Evolutionary conservation across 176 grass and related monocot genomes (phyloP), one percentile per base, ranked within the genome.

Genomic region (Alopecurus myosuroides): DNA sequence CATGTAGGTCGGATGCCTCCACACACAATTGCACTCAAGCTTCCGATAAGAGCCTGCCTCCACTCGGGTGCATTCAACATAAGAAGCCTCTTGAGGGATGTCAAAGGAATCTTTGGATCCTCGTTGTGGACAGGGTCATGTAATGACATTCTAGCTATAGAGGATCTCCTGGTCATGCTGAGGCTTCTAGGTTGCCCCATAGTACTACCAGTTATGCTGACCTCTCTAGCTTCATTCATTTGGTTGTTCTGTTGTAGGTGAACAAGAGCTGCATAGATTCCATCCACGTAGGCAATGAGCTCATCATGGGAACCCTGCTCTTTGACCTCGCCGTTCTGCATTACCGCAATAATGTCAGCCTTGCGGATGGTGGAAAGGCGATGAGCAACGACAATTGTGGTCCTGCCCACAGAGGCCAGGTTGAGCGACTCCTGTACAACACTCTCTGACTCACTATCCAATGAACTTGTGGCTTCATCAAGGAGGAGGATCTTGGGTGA

Each of bases 401-500:
- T 95, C 20, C 93, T 74, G 5, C 96, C 96, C 53, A 98, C 76
- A 1, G 93, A 90, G 48, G 93, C 96, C 28, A 90, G 84, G 81
- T 98, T 93, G 75, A 98, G 93, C 2, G 96, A 93, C 37, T 95
- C 93, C 56, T 98, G 93, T 26, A 98, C 96, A 34, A 98, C 64
- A 57, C 69, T 89, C 66, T 95, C 97, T 11, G 97, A 98, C 74
- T 98, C 93, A 1, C 91, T 94, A 86, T 98, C 97, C 19, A 98
- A 20, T 45, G 97, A 93, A 30, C 97, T 98, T 1, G 97, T 98
- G 37, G 97, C 97, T 83, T 98, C 97, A 71, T 98, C 97, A 20
- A 98, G 89, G 78, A 98, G 89, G 61, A 98, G 93, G 41, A 98
- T 94, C 88, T 98, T 98, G 31, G 97, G 97, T 74, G 97, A 95